These are phyloP conservation scores for Effrenium voratum DNA, from an alignment of 73 alveolate genomes.

Conservation along the genomic window DNA sequence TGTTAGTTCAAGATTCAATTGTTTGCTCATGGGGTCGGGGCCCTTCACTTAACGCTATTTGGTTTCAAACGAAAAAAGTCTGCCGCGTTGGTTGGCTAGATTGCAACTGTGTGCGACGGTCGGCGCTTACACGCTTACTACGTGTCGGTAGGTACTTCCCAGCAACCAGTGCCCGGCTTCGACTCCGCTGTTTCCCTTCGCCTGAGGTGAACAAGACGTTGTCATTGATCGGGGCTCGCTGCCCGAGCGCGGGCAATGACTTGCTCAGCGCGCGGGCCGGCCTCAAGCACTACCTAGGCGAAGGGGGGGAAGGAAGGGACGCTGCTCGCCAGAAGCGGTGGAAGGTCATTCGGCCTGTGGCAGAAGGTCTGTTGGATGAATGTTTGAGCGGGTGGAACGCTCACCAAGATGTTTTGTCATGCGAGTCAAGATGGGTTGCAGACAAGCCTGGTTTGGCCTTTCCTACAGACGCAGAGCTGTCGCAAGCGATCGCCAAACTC, in stretches of 20 bases:
- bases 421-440: neutral
- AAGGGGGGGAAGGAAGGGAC: neutral
- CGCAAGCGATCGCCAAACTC: neutral
- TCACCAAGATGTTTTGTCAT: neutral
- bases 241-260: neutral
- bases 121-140: too few species aligned
- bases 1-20: too few species aligned
- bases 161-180: too few species aligned
- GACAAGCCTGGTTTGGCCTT: neutral
- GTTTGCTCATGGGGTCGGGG: too few species aligned
- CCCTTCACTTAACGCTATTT: too few species aligned
- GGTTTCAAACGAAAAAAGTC: too few species aligned
- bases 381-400: neutral
- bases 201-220: neutral
- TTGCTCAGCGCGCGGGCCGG: neutral
- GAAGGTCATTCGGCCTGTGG: neutral
- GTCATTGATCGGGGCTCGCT: neutral
- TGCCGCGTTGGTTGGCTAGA: too few species aligned
- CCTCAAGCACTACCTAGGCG: neutral
- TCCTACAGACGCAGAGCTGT: neutral
- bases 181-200: neutral
- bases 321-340: neutral
- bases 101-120: too few species aligned
- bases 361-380: neutral
- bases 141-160: too few species aligned